These are phyloP conservation scores for Cyphellophora europaea DNA, from an alignment of 2,329 filamentous ascomycete genomes.

Conservation along the genomic window DNA sequence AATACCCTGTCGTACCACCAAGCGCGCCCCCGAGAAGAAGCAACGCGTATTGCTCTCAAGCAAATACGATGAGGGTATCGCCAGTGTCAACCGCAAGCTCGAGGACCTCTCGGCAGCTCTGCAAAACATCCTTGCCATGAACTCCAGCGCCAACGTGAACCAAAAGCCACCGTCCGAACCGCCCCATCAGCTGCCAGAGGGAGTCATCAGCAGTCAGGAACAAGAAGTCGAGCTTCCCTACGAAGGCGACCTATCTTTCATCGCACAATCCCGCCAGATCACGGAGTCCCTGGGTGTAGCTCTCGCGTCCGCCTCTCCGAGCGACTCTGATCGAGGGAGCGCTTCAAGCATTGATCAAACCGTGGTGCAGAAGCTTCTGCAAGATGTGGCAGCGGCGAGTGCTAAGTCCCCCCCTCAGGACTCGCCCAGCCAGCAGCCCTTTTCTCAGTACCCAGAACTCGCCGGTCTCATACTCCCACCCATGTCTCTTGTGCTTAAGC, in stretches of 20 bases:
- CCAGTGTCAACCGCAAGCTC: slow-evolving; percentile 41
- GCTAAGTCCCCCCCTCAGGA: background rate
- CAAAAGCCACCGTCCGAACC: background rate
- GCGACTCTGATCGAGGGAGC: background rate
- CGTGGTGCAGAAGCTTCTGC: background rate
- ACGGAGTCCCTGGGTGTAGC: slow-evolving; percentile 7
- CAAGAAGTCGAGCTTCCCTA: slow-evolving; percentile 25
- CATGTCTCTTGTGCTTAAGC: slow-evolving; percentile 1
- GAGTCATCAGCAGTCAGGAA: slow-evolving; percentile 19
- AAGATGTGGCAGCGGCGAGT: background rate
- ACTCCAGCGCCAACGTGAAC: slow-evolving; percentile 3
- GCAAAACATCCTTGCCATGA: slow-evolving; percentile 24
- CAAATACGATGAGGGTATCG: slow-evolving; percentile 43
- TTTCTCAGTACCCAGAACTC: background rate
- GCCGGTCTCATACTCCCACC: background rate
- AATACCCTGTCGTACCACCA: slow-evolving; percentile 28
- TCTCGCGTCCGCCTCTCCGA: background rate
- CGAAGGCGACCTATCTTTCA: slow-evolving; percentile 41
- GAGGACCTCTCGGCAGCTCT: slow-evolving; percentile 37
- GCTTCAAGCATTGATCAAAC: background rate
- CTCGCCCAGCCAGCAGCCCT: background rate
- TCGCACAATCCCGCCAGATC: slow-evolving; percentile 38
- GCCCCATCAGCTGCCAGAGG: background rate
- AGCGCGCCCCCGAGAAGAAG: slow-evolving; percentile 26
- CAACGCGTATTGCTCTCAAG: slow-evolving; percentile 32